Conservation (phyloP, 805 yeast species). For the Candida nanaspora region DNA sequence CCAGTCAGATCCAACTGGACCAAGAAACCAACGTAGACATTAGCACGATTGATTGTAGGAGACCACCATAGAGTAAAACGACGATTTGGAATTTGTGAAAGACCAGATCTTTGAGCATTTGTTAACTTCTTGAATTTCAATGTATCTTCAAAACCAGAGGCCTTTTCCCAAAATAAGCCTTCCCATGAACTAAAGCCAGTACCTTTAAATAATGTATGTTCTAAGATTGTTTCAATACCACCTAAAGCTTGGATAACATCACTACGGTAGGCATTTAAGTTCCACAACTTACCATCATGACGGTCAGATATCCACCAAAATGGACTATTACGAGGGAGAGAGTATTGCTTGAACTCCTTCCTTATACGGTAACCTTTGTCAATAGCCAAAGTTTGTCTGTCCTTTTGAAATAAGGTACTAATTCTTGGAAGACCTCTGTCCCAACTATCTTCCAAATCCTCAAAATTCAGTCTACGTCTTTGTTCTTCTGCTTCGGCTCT, state of each 20-base stretch:
- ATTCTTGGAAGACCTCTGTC: constrained; percentile 96
- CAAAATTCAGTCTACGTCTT: constrained; percentile 80
- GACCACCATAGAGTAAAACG: constrained; percentile 99
- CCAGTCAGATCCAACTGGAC: constrained; percentile 97
- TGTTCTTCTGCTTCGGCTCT: constrained; percentile 81
- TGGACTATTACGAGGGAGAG: constrained; percentile 69
- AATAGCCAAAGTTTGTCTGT: constrained; percentile 87
- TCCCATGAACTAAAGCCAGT: constrained; percentile 99
- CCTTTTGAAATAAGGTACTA: constrained; percentile 90
- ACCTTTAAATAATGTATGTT: constrained; percentile 91
- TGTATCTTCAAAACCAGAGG: constrained; percentile 94
- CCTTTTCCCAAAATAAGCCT: constrained; percentile 97
- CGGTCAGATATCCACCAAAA: constrained; percentile 95
- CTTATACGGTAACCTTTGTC: constrained; percentile 91
- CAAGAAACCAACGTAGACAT: constrained; percentile 94
- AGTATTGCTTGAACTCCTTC: constrained; percentile 67
- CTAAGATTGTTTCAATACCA: constrained; percentile 92
- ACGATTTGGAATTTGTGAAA: constrained; percentile 95
- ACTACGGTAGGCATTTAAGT: constrained; percentile 81
- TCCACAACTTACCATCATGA: constrained; percentile 97
- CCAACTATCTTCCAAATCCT: constrained; percentile 92
- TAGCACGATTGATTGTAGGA: constrained; percentile 96
- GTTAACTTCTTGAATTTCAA: constrained; percentile 91
- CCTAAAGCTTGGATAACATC: constrained; percentile 97
- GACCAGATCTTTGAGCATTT: constrained; percentile 95